phyloP scores from a whole-genome alignment of 2,329 filamentous ascomycete species.

The Fusarium abutilonis region DNA sequence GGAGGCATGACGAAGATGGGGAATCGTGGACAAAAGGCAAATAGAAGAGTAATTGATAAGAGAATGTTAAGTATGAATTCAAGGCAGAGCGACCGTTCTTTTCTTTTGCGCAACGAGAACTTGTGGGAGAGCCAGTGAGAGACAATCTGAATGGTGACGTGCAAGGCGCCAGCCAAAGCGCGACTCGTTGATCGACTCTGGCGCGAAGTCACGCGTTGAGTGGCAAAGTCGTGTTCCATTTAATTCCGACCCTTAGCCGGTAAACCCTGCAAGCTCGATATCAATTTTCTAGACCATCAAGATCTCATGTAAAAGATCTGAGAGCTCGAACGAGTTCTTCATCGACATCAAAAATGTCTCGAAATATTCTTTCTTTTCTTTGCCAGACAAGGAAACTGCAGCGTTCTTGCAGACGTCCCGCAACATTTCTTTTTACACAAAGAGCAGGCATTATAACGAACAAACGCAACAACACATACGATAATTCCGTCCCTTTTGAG shows the following conservation, averaged over 20 bases:
- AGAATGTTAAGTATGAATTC: background rate
- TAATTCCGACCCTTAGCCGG: conserved; percentile 38
- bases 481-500: conserved; percentile 64
- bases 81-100: background rate
- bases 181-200: conserved; percentile 43
- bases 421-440: conserved; percentile 37
- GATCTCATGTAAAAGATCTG: conserved; percentile 22
- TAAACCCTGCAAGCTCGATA: background rate
- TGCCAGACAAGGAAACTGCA: conserved; percentile 74
- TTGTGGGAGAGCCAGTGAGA: no score
- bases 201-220: conserved; percentile 49
- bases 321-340: background rate
- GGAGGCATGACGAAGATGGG: conserved; percentile 52
- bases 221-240: conserved; percentile 6
- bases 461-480: conserved; percentile 25
- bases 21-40: background rate
- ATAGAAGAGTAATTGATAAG: background rate
- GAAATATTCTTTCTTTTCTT: conserved; percentile 71
- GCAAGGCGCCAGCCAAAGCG: conserved; percentile 27
- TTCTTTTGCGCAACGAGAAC: conserved; percentile 2
- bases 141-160: conserved; percentile 33
- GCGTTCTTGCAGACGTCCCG: conserved; percentile 43
- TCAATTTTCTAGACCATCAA: conserved; percentile 29
- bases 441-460: conserved; percentile 35
- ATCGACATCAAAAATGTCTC: conserved; percentile 52